phyloP scores from a whole-genome alignment of 805 yeast genomes.

The Metschnikowia aberdeeniae region DNA sequence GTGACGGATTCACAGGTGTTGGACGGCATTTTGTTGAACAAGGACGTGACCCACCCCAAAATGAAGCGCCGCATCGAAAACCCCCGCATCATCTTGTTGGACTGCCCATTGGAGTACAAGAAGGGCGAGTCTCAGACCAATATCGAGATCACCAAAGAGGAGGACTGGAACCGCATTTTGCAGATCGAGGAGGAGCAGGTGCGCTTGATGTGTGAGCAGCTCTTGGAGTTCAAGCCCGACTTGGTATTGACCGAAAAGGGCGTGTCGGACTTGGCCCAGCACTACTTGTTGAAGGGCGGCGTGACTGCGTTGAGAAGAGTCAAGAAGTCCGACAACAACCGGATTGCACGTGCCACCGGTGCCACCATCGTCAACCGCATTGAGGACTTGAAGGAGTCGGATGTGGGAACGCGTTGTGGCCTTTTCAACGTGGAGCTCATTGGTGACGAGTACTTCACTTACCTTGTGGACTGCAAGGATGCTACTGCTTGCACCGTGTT shows the following conservation, averaged over 20 bases:
- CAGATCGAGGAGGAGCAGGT: slow-evolving; percentile 99
- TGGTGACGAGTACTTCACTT: slow-evolving; percentile 96
- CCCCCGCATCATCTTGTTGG: slow-evolving; percentile 85
- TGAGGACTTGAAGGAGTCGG: slow-evolving; percentile 89
- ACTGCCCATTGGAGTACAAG: slow-evolving; percentile 96
- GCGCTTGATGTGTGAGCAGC: slow-evolving; percentile 76
- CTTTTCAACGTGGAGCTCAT: slow-evolving; percentile 88
- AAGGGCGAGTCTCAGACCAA: slow-evolving; percentile 99
- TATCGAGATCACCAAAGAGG: slow-evolving; percentile 93
- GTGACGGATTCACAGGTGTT: slow-evolving; percentile 83
- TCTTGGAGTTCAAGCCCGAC: slow-evolving; percentile 83
- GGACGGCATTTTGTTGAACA: slow-evolving; percentile 89
- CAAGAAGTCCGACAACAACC: slow-evolving; percentile 90
- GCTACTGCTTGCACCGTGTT: slow-evolving; percentile 93
- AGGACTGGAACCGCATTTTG: slow-evolving; percentile 91
- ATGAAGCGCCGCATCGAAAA: slow-evolving; percentile 87
- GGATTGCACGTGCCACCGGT: slow-evolving; percentile 96
- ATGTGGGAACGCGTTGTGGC: slow-evolving; percentile 86
- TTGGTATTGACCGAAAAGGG: slow-evolving; percentile 97
- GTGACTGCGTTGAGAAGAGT: slow-evolving; percentile 92
- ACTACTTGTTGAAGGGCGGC: slow-evolving; percentile 88
- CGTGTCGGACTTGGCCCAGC: slow-evolving; percentile 96
- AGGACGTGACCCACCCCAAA: slow-evolving; percentile 98
- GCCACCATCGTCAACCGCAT: slow-evolving; percentile 95
- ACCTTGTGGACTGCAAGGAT: slow-evolving; percentile 68